A percentile compares a stretch with the other conserved stretches of the same genome.
phyloP scores from a whole-genome alignment of 768 basidiomycete species.

The Strobilomyces echinocephalus region DNA sequence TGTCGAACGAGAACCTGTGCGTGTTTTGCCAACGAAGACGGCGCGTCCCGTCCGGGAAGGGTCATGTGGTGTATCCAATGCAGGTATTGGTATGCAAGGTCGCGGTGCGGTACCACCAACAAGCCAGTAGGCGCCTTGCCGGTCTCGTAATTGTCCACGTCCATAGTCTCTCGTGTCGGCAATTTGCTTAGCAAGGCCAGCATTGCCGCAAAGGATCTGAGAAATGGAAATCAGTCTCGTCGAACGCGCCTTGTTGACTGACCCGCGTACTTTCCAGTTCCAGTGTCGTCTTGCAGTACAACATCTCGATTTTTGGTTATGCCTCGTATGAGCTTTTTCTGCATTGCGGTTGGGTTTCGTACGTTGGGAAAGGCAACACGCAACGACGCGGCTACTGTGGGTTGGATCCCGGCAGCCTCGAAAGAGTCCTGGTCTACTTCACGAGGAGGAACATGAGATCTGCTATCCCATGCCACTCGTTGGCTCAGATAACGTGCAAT shows the following conservation, averaged over 20 bases:
- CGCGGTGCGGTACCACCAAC: constrained; percentile 68
- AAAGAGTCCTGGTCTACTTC: constrained; percentile 32
- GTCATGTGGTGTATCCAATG: constrained; percentile 60
- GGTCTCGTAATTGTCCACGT: constrained; percentile 16
- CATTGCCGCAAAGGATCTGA: constrained; percentile 68
- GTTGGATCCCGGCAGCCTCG: constrained; percentile 49
- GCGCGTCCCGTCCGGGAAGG: constrained; percentile 25
- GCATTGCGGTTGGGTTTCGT: constrained; percentile 51
- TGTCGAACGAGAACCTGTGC: constrained; percentile 61
- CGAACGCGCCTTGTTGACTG: not conserved
- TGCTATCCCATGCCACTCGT: constrained; percentile 10
- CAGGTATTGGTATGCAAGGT: constrained; percentile 62
- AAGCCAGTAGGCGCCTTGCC: constrained; percentile 45
- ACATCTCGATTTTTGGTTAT: constrained; percentile 55
- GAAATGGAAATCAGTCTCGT: constrained; percentile 1
- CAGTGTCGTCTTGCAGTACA: constrained; percentile 65
- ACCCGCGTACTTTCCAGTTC: constrained; percentile 67
- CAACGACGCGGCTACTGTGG: constrained; percentile 45
- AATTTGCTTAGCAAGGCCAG: constrained; percentile 61
- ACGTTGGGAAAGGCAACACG: constrained; percentile 60
- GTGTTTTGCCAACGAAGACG: constrained; percentile 38
- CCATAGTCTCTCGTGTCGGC: constrained; percentile 25
- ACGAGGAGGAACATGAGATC: not conserved
- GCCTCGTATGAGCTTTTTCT: constrained; percentile 58
- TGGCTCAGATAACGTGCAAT: constrained; percentile 27